phyloP scores from a whole-genome alignment of 495 filamentous ascomycete species.

The Trichoderma reesei region DNA sequence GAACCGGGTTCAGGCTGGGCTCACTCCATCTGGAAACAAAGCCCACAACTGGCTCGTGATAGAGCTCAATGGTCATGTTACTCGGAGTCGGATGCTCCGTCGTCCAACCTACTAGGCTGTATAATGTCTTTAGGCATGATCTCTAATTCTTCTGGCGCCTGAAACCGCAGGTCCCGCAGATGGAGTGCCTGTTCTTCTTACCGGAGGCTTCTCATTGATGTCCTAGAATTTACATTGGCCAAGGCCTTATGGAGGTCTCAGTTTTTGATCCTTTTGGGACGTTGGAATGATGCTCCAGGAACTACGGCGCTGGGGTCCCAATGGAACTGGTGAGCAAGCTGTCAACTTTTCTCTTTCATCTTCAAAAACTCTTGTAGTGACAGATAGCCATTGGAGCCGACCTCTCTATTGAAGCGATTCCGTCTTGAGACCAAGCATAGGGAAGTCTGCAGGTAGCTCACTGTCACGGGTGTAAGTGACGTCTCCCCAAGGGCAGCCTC shows the following conservation, averaged over 20 bases:
- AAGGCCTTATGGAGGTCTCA: background rate
- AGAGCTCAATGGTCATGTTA: conserved; percentile 37
- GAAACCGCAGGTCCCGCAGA: conserved; percentile 36
- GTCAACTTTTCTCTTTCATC: background rate
- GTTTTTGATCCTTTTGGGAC: conserved; percentile 21
- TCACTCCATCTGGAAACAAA: conserved; percentile 29
- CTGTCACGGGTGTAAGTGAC: background rate
- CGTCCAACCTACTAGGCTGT: conserved; percentile 35
- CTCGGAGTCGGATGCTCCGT: conserved; percentile 26
- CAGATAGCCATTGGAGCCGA: conserved; percentile 38
- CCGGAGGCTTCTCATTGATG: conserved; percentile 25
- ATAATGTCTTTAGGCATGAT: conserved; percentile 37
- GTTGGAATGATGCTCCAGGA: conserved; percentile 29
- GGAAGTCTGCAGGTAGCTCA: conserved; percentile 7
- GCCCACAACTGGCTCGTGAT: conserved; percentile 31
- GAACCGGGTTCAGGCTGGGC: conserved; percentile 26
- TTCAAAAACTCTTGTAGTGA: conserved; percentile 42
- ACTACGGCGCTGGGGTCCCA: conserved; percentile 42
- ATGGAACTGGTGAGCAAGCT: conserved; percentile 25
- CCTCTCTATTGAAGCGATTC: too few species aligned
- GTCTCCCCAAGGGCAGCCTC: conserved; percentile 16
- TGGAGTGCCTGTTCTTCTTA: conserved; percentile 42
- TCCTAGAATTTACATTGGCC: conserved; percentile 32
- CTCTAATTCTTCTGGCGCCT: conserved; percentile 37
- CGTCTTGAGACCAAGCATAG: too few species aligned